phyloP scores from a whole-genome alignment of 164 flowering plant species.

The Litsea cubeba region DNA sequence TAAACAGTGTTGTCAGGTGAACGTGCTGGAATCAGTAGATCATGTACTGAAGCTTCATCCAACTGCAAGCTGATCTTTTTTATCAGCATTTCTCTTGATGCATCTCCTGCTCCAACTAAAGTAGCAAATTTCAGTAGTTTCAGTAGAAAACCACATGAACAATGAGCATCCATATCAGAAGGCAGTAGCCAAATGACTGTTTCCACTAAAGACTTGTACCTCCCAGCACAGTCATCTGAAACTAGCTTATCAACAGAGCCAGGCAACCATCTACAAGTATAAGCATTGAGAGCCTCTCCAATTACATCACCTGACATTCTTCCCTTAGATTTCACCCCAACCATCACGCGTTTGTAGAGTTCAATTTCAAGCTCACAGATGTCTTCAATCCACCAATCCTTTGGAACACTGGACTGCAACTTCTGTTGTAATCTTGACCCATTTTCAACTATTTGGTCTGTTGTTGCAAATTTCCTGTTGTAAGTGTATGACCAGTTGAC shows the following conservation, averaged over 20 bases:
- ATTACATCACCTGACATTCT: constrained; percentile 66
- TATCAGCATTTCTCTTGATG: constrained; percentile 50
- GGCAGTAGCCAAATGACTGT: constrained; percentile 68
- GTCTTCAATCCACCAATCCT: constrained; percentile 96
- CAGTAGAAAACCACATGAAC: constrained; percentile 80
- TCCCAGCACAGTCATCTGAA: constrained; percentile 42
- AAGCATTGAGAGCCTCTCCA: constrained; percentile 72
- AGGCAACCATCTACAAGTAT: constrained; percentile 78
- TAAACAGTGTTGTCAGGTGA: constrained; percentile 44
- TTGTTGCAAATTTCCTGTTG: constrained; percentile 45
- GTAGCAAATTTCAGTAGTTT: constrained; percentile 67
- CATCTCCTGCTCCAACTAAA: constrained; percentile 61
- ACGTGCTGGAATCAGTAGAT: constrained; percentile 64
- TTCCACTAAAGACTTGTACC: constrained; percentile 60
- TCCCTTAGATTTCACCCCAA: constrained; percentile 71
- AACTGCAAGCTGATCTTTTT: constrained; percentile 51
- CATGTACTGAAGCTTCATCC: constrained; percentile 68
- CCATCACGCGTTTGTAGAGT: constrained; percentile 66
- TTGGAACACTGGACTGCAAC: constrained; percentile 44
- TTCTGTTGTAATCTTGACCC: constrained; percentile 28
- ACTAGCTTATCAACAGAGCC: constrained; percentile 46
- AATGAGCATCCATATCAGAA: constrained; percentile 42
- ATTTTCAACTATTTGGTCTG: constrained; percentile 32
- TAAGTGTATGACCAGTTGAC: constrained; percentile 78
- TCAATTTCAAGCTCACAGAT: constrained; percentile 82